Conservation (phyloP, 2,329 filamentous ascomycete genomes). For the Fusarium begoniae region DNA sequence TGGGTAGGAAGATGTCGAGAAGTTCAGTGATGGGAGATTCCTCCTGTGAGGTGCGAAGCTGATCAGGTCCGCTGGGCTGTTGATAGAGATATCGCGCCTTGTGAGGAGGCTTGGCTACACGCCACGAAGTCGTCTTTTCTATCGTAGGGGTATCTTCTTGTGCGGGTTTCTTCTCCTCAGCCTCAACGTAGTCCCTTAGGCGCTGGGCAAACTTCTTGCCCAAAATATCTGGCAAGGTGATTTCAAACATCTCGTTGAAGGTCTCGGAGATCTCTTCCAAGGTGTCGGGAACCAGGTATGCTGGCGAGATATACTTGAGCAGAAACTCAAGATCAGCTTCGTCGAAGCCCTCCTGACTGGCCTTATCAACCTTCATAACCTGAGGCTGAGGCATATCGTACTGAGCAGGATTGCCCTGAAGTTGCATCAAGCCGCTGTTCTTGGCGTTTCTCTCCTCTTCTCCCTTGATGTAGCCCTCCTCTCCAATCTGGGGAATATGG, state of each 20-base stretch:
- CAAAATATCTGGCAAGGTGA: constrained; percentile 82
- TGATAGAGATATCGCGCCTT: constrained; percentile 94
- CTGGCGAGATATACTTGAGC: constrained; percentile 87
- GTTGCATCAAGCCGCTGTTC: constrained; percentile 89
- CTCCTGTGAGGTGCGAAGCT: constrained; percentile 50
- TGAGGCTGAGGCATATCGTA: constrained; percentile 82
- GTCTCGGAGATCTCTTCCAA: constrained; percentile 82
- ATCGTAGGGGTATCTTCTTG: constrained; percentile 63
- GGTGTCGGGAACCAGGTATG: constrained; percentile 91
- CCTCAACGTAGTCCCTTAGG: constrained; percentile 76
- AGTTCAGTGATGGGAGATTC: constrained; percentile 77
- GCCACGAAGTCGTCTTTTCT: constrained; percentile 70
- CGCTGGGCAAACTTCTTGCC: constrained; percentile 78
- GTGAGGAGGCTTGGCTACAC: constrained; percentile 86
- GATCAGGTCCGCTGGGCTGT: constrained; percentile 58
- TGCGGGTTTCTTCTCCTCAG: constrained; percentile 64
- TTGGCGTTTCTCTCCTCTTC: constrained; percentile 88
- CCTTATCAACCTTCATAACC: constrained; percentile 58
- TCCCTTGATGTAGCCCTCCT: constrained; percentile 89
- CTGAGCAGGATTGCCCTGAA: constrained; percentile 89
- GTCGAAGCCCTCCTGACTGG: constrained; percentile 68
- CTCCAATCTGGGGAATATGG: constrained; percentile 94
- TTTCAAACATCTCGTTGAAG: constrained; percentile 84
- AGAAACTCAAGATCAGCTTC: constrained; percentile 88
- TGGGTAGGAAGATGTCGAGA: constrained; percentile 83